A percentile compares a stretch with the other conserved stretches of the same genome.
Conservation (phyloP, 2,329 filamentous ascomycete species). For the Penicillium sp. region DNA sequence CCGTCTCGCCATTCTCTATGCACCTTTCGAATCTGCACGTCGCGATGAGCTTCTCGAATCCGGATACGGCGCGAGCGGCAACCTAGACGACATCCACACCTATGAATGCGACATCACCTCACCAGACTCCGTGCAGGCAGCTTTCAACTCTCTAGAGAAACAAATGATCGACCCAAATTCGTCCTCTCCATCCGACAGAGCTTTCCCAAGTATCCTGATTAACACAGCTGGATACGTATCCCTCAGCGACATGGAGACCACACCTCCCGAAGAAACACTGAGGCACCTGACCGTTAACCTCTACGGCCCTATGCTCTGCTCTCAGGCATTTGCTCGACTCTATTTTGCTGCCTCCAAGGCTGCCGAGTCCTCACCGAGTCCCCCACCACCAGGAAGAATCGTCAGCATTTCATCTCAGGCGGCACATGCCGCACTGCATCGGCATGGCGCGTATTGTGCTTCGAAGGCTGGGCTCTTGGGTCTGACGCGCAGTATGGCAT, state of each 20-base stretch:
- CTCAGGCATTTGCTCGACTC: constrained; percentile 39
- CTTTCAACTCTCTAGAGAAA: constrained; percentile 33
- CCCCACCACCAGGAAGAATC: constrained; percentile 35
- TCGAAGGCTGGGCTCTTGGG: constrained; percentile 42
- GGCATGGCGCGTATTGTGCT: constrained; percentile 43
- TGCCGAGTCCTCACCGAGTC: constrained; percentile 12
- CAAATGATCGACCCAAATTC: constrained; percentile 11
- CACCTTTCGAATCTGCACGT: constrained; percentile 38
- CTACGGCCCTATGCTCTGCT: constrained; percentile 39
- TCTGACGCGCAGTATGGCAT: constrained; percentile 40
- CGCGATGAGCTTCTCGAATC: constrained; percentile 31
- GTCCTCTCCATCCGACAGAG: constrained; percentile 14
- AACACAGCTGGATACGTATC: constrained; percentile 42
- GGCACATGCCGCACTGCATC: constrained; percentile 39
- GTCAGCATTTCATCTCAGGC: constrained; percentile 43
- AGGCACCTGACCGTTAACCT: constrained; percentile 41
- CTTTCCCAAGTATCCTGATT: constrained; percentile 35
- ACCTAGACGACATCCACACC: constrained; percentile 23
- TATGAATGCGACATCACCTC: constrained; percentile 44
- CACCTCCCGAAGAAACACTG: constrained; percentile 37
- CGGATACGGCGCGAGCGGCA: constrained; percentile 25
- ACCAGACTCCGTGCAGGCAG: constrained; percentile 39
- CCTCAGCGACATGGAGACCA: constrained; percentile 38
- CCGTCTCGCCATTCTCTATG: constrained; percentile 40
- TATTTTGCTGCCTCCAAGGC: constrained; percentile 28